Evolutionary conservation across 176 grass and related monocot species (phyloP).

Genomic region (Musa schizocarpa): DNA sequence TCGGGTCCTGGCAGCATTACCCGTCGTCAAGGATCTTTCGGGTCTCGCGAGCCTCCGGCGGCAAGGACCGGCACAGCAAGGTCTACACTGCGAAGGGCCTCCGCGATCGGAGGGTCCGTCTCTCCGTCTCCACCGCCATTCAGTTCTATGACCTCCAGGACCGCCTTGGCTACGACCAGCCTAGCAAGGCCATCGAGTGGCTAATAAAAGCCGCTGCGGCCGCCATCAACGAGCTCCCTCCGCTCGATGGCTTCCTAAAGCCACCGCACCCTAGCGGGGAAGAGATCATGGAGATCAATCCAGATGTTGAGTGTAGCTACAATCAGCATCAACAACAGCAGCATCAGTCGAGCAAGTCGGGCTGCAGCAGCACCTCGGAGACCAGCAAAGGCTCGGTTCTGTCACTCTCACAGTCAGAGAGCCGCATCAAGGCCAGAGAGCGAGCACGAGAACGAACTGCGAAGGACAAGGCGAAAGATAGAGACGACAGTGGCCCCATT

Average conservation of each 20-base stretch:
- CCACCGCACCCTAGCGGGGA: not conserved
- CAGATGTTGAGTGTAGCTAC: not conserved
- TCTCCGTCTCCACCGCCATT: conserved; percentile 18
- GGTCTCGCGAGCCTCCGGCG: conserved; percentile 10
- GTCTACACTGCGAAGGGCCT: conserved; percentile 23
- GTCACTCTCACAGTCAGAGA: conserved; percentile 24
- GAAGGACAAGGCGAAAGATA: conserved; percentile 17
- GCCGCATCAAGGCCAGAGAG: conserved; percentile 9
- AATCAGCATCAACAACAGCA: conserved; percentile 13
- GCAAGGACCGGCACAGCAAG: conserved; percentile 23
- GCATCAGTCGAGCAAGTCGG: conserved; percentile 22
- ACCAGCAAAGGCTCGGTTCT: conserved; percentile 25
- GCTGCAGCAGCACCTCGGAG: conserved; percentile 26
- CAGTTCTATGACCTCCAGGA: conserved; percentile 23
- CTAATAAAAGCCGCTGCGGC: conserved; percentile 4
- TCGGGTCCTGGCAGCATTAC: conserved; percentile 1
- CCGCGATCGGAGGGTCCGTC: conserved; percentile 14
- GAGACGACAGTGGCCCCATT: conserved; percentile 7
- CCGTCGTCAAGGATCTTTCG: conserved; percentile 13
- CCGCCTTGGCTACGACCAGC: conserved; percentile 19
- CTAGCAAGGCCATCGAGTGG: conserved; percentile 25
- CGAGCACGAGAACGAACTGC: conserved; percentile 14
- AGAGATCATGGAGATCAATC: not conserved
- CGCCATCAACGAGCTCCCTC: conserved; percentile 13
- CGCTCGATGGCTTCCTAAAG: not conserved